A percentile compares a stretch with the other conserved stretches of the same genome.
Conservation (phyloP, 1,284 basidiomycete genomes). For the Irpex sp. region DNA sequence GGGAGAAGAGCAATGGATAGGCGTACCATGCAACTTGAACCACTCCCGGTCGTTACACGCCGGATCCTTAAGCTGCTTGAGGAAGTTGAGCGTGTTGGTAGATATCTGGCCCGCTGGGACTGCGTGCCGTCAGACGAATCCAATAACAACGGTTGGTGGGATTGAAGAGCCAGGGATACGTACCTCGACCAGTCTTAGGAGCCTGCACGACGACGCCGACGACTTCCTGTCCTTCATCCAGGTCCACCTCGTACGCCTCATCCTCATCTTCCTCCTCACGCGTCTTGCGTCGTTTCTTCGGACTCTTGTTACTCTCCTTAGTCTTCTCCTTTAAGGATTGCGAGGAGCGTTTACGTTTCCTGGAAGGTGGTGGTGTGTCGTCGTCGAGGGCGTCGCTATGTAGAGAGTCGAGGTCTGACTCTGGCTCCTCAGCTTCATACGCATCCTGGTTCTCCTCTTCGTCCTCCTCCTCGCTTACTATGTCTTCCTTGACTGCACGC, state of each 20-base stretch:
- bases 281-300: not conserved
- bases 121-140: not conserved
- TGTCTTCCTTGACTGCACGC: too few relatives aligned
- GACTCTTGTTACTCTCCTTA: slow-evolving; percentile 22
- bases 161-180: slow-evolving; percentile 17
- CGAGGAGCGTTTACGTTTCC: slow-evolving; percentile 34
- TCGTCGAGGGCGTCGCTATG: slow-evolving; percentile 35
- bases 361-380: slow-evolving; percentile 25
- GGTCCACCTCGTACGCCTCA: slow-evolving; percentile 40
- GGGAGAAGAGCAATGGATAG: too few relatives aligned
- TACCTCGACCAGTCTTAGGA: slow-evolving; percentile 78
- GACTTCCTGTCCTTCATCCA: slow-evolving; percentile 67
- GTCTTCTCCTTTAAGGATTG: slow-evolving; percentile 22
- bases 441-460: not conserved
- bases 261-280: slow-evolving; percentile 28
- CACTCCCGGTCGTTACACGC: slow-evolving; percentile 86
- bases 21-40: slow-evolving; percentile 73
- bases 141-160: not conserved
- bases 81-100: slow-evolving; percentile 78
- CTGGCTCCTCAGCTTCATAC: slow-evolving; percentile 5
- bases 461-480: slow-evolving; percentile 2
- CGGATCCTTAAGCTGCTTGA: slow-evolving; percentile 68
- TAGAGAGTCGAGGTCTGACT: slow-evolving; percentile 15
- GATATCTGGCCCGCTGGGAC: slow-evolving; percentile 87
- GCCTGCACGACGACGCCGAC: slow-evolving; percentile 70